phyloP scores from a whole-genome alignment of 2,329 filamentous ascomycete genomes.

The Exophiala sp. region DNA sequence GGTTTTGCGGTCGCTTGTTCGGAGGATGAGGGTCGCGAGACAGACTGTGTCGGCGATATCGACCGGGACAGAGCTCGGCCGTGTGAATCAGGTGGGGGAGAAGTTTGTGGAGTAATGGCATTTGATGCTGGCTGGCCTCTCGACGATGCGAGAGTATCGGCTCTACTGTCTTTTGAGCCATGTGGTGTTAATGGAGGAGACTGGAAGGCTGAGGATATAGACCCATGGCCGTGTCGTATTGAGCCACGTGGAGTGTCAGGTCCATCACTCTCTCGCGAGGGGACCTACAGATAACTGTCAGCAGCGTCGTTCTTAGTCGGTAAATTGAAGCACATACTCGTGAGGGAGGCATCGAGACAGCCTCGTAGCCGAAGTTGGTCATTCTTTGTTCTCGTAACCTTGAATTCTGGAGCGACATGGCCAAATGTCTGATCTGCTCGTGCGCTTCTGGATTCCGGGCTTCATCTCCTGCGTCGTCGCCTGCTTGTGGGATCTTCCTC shows the following conservation, averaged over 20 bases:
- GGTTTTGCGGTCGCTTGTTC: slow-evolving; percentile 39
- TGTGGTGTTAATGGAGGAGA: slow-evolving; percentile 87
- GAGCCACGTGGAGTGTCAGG: slow-evolving; percentile 53
- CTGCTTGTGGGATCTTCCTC: slow-evolving; percentile 9
- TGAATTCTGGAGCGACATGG: slow-evolving; percentile 64
- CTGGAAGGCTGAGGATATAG: slow-evolving; percentile 66
- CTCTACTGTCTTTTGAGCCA: slow-evolving; percentile 57
- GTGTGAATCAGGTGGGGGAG: slow-evolving; percentile 43
- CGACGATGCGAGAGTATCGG: slow-evolving; percentile 32
- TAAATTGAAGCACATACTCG: slow-evolving; percentile 34
- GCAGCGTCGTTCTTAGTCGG: slow-evolving; percentile 6
- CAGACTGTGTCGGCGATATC: slow-evolving; percentile 34
- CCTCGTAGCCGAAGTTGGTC: slow-evolving; percentile 83
- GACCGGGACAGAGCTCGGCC: slow-evolving; percentile 31
- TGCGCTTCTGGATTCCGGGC: slow-evolving; percentile 39
- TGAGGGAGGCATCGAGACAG: slow-evolving; percentile 69
- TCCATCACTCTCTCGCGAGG: slow-evolving; percentile 55
- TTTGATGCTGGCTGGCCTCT: slow-evolving; percentile 32
- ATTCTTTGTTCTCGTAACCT: slow-evolving; percentile 76
- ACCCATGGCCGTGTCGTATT: slow-evolving; percentile 50
- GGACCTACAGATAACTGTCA: slow-evolving; percentile 19
- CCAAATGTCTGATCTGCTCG: slow-evolving; percentile 65
- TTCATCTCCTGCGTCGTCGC: slow-evolving; percentile 27
- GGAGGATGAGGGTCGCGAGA: slow-evolving; percentile 38
- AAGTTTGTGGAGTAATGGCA: slow-evolving; percentile 50